phyloP scores from a whole-genome alignment of 179 eudicot genomes.

The Actinidia arguta region DNA sequence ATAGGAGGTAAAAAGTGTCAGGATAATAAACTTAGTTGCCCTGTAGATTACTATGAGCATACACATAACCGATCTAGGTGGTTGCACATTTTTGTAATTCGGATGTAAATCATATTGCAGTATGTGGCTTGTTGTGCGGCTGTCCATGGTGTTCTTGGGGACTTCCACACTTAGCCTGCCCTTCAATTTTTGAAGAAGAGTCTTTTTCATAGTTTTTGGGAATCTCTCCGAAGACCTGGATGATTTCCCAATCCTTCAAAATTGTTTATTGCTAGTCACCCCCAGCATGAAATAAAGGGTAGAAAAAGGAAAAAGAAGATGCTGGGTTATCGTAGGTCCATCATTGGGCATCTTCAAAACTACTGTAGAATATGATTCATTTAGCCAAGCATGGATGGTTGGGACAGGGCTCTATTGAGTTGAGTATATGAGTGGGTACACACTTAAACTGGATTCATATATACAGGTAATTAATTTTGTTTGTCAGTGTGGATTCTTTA shows the following conservation, averaged over 20 bases:
- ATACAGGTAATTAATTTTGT: neutral
- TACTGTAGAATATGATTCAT: neutral
- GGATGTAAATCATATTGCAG: neutral
- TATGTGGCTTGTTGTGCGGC: neutral
- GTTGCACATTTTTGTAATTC: neutral
- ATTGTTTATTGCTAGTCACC: neutral
- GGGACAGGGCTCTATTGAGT: neutral
- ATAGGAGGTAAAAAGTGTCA: neutral
- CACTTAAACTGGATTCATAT: constrained; percentile 5
- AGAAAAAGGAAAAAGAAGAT: neutral
- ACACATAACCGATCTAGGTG: neutral
- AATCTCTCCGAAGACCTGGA: neutral
- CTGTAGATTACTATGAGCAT: neutral
- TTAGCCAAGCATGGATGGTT: neutral
- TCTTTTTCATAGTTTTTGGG: neutral
- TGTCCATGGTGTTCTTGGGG: neutral
- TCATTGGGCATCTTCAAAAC: neutral
- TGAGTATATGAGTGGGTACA: neutral
- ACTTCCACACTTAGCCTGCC: neutral
- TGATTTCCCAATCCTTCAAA: neutral
- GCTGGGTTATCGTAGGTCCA: neutral
- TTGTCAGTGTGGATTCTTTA: too few species aligned
- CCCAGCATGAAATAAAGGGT: neutral
- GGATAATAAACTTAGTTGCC: neutral
- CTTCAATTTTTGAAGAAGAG: neutral